Evolutionary conservation across 2,329 filamentous ascomycete species (phyloP).

Genomic region (Penicillium sp.): DNA sequence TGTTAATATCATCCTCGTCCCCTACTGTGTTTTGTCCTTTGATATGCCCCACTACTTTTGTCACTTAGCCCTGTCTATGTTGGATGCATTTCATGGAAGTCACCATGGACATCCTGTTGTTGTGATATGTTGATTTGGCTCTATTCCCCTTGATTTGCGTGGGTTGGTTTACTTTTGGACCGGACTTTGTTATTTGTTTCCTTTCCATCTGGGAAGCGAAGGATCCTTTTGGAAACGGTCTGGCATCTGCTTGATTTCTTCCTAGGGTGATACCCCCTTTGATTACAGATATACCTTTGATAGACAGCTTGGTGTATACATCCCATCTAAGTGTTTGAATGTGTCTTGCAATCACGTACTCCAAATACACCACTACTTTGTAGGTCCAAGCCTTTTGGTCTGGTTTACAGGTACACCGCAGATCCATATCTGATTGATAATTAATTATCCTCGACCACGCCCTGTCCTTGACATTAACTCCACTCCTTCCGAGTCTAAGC

Average conservation of each 20-base stretch:
- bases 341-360: not conserved
- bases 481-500: conserved; percentile 1
- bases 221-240: not conserved
- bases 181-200: not conserved
- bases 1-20: conserved; percentile 17
- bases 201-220: not conserved
- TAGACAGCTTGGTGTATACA: conserved; percentile 3
- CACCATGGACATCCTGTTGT: not conserved
- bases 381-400: not conserved
- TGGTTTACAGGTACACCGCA: not conserved
- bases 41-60: not conserved
- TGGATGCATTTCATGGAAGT: not conserved
- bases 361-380: not conserved
- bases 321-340: not conserved
- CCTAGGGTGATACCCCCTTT: conserved; percentile 2
- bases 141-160: conserved; percentile 4
- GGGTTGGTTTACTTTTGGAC: conserved; percentile 3
- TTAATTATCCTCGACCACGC: not conserved
- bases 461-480: not conserved
- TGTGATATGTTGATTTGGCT: not conserved
- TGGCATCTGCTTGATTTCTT: not conserved
- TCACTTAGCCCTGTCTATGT: conserved; percentile 5
- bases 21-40: not conserved
- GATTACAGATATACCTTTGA: not conserved
- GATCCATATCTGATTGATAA: not conserved